Evolutionary conservation across 192 early-diverging fungal genomes (phyloP).

Genomic region (Haplosporangium gracile): DNA sequence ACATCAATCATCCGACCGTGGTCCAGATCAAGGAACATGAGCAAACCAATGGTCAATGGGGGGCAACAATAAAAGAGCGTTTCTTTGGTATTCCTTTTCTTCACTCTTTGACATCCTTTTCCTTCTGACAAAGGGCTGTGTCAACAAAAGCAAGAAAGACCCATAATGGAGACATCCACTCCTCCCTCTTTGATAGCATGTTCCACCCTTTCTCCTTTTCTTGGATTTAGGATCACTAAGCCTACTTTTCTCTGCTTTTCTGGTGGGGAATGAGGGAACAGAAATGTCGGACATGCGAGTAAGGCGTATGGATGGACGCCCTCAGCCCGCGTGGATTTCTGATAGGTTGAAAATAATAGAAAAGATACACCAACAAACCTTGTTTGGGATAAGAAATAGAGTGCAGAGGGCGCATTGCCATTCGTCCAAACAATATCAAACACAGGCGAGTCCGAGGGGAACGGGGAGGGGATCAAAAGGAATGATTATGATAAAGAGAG

Average conservation of each 20-base stretch:
- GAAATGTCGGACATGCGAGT: neutral
- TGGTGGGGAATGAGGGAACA: too few species aligned
- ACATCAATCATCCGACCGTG: too few species aligned
- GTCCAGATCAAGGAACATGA: too few species aligned
- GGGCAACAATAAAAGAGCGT: neutral
- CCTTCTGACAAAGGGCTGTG: neutral
- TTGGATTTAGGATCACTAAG: neutral
- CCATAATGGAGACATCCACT: neutral
- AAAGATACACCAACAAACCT: neutral
- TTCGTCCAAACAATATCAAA: neutral
- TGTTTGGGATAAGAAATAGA: neutral
- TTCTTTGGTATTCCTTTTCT: neutral
- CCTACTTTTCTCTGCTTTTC: neutral
- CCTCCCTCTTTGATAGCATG: neutral
- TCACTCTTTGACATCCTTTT: too few species aligned
- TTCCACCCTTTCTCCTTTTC: neutral
- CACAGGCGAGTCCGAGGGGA: neutral
- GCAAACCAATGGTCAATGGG: too few species aligned
- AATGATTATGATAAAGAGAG: too few species aligned
- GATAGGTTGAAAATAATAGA: neutral
- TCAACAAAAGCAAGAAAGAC: neutral
- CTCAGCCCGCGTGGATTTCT: constrained; percentile 1
- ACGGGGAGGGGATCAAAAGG: too few species aligned
- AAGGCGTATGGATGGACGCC: neutral
- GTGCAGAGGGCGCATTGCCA: neutral